Evolutionary conservation across 805 yeast species (phyloP).

Genomic region (Lipomyces sp.): DNA sequence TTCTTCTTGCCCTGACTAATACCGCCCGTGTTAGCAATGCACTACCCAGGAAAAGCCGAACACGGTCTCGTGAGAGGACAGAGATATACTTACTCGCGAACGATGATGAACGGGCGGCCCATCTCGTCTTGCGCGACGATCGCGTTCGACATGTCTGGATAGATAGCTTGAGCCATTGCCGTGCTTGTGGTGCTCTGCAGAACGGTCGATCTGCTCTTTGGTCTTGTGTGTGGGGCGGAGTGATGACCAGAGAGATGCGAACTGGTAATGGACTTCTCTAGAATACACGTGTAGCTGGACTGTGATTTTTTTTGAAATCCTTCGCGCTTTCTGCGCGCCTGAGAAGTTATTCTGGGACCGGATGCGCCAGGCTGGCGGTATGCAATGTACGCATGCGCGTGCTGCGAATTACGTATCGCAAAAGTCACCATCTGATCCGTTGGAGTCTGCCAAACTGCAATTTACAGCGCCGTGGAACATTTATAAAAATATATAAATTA

Average conservation of each 20-base stretch:
- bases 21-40: conserved; percentile 5
- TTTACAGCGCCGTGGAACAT: no score
- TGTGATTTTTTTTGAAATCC: no score
- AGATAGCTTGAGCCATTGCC: conserved; percentile 39
- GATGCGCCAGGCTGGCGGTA: not conserved
- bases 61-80: no score
- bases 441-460: no score
- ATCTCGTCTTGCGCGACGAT: conserved; percentile 98
- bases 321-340: no score
- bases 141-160: conserved; percentile 94
- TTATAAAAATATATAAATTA: no score
- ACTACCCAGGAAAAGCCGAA: not conserved
- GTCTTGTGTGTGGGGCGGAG: no score
- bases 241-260: no score
- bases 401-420: not conserved
- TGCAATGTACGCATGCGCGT: conserved; percentile 3
- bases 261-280: no score
- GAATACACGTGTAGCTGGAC: no score
- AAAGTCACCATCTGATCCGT: not conserved
- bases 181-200: not conserved
- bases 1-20: conserved; percentile 43
- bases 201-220: no score
- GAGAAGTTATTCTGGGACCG: conserved; percentile 11
- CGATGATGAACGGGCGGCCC: conserved; percentile 98
- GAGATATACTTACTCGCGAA: conserved; percentile 62